Evolutionary conservation across 192 early-diverging fungal genomes (phyloP).

Genomic region (Mortierella claussenii): DNA sequence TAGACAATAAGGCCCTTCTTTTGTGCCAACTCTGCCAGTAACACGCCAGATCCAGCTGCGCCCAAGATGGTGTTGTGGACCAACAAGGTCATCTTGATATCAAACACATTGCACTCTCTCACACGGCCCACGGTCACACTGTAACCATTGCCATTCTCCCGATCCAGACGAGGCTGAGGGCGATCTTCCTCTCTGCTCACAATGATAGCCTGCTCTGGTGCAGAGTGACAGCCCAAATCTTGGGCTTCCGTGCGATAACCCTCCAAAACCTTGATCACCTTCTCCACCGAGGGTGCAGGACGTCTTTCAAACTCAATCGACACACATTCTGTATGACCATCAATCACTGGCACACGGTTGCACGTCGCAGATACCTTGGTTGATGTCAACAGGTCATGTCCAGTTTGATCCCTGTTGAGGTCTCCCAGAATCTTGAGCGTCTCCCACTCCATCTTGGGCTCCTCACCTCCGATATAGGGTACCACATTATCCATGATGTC

Average conservation of each 20-base stretch:
- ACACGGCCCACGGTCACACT: constrained; percentile 94
- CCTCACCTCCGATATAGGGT: constrained; percentile 94
- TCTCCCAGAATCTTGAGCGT: constrained; percentile 91
- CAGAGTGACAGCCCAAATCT: constrained; percentile 78
- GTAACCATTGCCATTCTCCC: constrained; percentile 85
- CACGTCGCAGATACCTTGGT: constrained; percentile 93
- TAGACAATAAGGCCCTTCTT: constrained; percentile 73
- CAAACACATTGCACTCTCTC: constrained; percentile 85
- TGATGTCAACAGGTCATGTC: constrained; percentile 61
- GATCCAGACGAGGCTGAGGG: constrained; percentile 95
- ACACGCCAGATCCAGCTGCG: constrained; percentile 92
- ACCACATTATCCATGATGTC: constrained; percentile 98
- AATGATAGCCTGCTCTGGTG: constrained; percentile 85
- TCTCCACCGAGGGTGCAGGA: constrained; percentile 77
- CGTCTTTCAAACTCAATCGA: constrained; percentile 83
- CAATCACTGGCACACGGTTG: constrained; percentile 96
- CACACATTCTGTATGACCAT: constrained; percentile 95
- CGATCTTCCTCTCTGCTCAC: constrained; percentile 78
- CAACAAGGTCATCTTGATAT: constrained; percentile 91
- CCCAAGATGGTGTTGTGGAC: constrained; percentile 98
- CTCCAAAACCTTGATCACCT: constrained; percentile 76
- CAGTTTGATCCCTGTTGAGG: constrained; percentile 61
- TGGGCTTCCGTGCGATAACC: constrained; percentile 87
- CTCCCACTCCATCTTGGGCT: constrained; percentile 97
- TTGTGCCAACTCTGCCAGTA: constrained; percentile 94